Conservation (phyloP, 305 asterid species). For the Fraxinus nigra region DNA sequence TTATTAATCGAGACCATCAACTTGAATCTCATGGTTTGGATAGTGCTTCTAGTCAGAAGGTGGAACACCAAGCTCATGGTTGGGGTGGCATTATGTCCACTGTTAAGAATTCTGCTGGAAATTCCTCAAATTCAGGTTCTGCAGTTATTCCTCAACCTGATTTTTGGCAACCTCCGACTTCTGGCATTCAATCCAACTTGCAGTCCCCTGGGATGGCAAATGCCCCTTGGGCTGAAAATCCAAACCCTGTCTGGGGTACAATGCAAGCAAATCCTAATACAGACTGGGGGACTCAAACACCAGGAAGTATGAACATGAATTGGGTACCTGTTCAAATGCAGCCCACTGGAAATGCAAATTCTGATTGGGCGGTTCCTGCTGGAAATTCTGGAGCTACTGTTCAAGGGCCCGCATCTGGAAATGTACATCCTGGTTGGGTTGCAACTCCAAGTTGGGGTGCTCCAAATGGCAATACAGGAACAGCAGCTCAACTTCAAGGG, state of each 20-base stretch:
- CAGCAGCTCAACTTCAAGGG: constrained; percentile 36
- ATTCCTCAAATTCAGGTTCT: constrained; percentile 45
- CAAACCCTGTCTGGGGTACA: neutral
- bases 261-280: constrained; percentile 39
- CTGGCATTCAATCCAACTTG: constrained; percentile 55
- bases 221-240: constrained; percentile 49
- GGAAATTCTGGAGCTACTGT: constrained; percentile 21
- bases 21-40: constrained; percentile 44
- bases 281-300: constrained; percentile 38
- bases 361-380: constrained; percentile 28
- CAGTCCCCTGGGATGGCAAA: constrained; percentile 48
- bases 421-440: constrained; percentile 53
- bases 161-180: constrained; percentile 54
- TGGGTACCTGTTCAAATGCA: constrained; percentile 42
- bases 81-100: constrained; percentile 48
- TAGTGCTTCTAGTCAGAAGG: constrained; percentile 31
- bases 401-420: constrained; percentile 41
- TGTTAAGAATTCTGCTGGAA: constrained; percentile 52
- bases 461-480: constrained; percentile 27
- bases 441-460: constrained; percentile 41
- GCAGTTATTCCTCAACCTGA: constrained; percentile 55
- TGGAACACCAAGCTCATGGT: constrained; percentile 48
- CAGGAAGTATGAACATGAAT: constrained; percentile 31
- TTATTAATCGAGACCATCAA: constrained; percentile 45
- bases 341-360: constrained; percentile 30